phyloP scores from a whole-genome alignment of 768 basidiomycete genomes.

The Termitomyces sp. region DNA sequence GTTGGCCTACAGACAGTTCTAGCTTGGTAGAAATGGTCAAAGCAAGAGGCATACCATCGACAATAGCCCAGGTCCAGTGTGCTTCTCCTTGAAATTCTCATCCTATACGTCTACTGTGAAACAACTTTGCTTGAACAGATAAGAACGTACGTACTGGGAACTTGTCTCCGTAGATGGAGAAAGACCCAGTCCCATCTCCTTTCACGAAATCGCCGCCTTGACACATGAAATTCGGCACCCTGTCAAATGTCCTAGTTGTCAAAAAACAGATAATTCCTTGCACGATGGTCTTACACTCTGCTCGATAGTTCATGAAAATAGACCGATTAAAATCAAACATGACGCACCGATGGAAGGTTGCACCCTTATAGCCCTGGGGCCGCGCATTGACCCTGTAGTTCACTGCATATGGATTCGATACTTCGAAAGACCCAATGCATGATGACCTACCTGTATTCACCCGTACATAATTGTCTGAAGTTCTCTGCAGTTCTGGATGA shows the following conservation, averaged over 20 bases:
- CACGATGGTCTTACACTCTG: constrained; percentile 59
- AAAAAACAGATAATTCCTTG: constrained; percentile 1
- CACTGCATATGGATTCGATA: constrained; percentile 12
- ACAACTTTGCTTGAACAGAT: neutral
- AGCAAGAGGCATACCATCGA: constrained; percentile 64
- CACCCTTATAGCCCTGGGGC: constrained; percentile 87
- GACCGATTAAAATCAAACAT: neutral
- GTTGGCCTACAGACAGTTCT: constrained; percentile 62
- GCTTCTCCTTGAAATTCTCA: constrained; percentile 92
- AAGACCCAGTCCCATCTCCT: constrained; percentile 90
- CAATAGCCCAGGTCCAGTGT: constrained; percentile 77
- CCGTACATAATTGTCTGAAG: constrained; percentile 95
- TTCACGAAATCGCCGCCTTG: constrained; percentile 98
- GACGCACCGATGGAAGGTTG: constrained; percentile 85
- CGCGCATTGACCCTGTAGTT: constrained; percentile 63
- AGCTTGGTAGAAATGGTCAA: neutral
- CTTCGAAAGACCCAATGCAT: neutral
- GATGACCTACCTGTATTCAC: constrained; percentile 78
- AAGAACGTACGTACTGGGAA: constrained; percentile 58
- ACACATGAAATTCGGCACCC: constrained; percentile 93
- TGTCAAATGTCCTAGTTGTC: constrained; percentile 22
- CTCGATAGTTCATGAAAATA: neutral
- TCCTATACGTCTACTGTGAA: constrained; percentile 43
- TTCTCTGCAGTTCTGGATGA: constrained; percentile 86
- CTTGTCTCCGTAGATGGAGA: constrained; percentile 95